A percentile compares a stretch with the other conserved stretches of the same genome.
Evolutionary conservation across 2,329 filamentous ascomycete genomes (phyloP).

Genomic region (Aspergillus calidoustus): DNA sequence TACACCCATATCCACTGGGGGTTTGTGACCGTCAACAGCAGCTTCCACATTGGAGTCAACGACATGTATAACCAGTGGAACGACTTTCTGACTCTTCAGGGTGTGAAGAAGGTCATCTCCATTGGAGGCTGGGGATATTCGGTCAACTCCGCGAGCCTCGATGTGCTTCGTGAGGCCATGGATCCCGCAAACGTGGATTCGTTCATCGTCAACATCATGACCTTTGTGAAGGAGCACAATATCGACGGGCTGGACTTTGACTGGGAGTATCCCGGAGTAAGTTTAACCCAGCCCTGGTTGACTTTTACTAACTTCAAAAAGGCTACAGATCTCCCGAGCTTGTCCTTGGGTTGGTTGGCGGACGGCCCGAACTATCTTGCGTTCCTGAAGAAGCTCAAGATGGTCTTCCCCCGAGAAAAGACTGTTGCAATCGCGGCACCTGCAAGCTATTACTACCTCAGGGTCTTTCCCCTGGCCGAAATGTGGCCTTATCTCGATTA

Average conservation of each 20-base stretch:
- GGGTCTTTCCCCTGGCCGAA: conserved; percentile 33
- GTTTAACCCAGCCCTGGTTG: not conserved
- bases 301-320: not conserved
- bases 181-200: conserved; percentile 41
- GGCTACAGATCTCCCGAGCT: conserved; percentile 38
- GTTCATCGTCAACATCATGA: conserved; percentile 42
- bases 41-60: conserved; percentile 36
- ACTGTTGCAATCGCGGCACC: conserved; percentile 34
- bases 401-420: conserved; percentile 22
- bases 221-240: conserved; percentile 17
- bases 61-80: conserved; percentile 29
- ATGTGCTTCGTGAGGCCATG: conserved; percentile 44
- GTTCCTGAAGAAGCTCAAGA: conserved; percentile 35
- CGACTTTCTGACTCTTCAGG: conserved; percentile 36
- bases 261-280: conserved; percentile 19
- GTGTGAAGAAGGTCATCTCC: conserved; percentile 16
- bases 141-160: conserved; percentile 41
- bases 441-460: conserved; percentile 39
- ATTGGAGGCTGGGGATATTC: conserved; percentile 54
- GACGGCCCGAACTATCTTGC: conserved; percentile 43
- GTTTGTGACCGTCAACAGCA: conserved; percentile 40
- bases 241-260: conserved; percentile 23
- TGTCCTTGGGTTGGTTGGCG: conserved; percentile 31
- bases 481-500: conserved; percentile 37
- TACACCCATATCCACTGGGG: conserved; percentile 45